phyloP scores from a whole-genome alignment of 805 yeast species.

The Ascoidea asiatica region DNA sequence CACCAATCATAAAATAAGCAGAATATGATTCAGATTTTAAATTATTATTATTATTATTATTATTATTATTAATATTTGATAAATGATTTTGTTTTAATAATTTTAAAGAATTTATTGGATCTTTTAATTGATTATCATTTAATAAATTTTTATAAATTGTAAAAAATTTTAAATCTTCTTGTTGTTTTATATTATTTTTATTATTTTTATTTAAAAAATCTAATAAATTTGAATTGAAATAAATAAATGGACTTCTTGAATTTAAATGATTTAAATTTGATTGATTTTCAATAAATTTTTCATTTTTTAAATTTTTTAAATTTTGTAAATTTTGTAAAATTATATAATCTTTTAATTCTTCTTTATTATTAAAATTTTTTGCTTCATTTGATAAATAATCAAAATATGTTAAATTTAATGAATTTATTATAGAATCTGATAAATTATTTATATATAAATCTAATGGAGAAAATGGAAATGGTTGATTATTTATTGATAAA shows the following conservation, averaged over 20 bases:
- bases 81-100: conserved; percentile 18
- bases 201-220: background rate
- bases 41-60: conserved; percentile 1
- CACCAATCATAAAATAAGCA: conserved; percentile 87
- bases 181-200: conserved; percentile 5
- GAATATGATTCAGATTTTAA: conserved; percentile 21
- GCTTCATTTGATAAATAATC: conserved; percentile 19
- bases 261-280: conserved; percentile 36
- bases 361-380: conserved; percentile 3
- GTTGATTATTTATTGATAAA: background rate
- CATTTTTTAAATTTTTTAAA: conserved; percentile 12
- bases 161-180: conserved; percentile 30
- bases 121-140: conserved; percentile 23
- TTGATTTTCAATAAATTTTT: conserved; percentile 10
- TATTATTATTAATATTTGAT: conserved; percentile 5
- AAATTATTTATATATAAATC: conserved; percentile 40
- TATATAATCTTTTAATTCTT: conserved; percentile 1
- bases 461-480: background rate
- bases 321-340: conserved; percentile 8
- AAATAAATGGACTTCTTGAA: conserved; percentile 57
- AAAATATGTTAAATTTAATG: conserved; percentile 40
- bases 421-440: conserved; percentile 23
- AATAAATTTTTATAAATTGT: conserved; percentile 60
- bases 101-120: conserved; percentile 38
- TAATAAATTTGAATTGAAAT: conserved; percentile 36